Evolutionary conservation across 73 alveolate genomes (phyloP), one percentile per base, ranked within the genome.

Genomic region (Paramecium pentaurelia): DNA sequence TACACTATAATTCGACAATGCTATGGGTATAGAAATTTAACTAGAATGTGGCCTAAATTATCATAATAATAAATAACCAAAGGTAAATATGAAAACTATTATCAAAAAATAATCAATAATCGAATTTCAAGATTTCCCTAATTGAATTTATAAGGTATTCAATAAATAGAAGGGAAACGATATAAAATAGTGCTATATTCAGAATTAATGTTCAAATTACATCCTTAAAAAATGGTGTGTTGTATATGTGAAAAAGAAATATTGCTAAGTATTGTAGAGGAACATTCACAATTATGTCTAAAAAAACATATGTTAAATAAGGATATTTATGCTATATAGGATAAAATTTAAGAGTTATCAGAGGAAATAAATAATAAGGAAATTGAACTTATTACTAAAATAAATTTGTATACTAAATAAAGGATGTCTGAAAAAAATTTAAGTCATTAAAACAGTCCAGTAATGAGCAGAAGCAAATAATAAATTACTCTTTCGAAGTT

Each of bases 381-480:
- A 16, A 49, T 80, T 14, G 91, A 80, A 80, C 47, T 80, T 7
- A 80, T 80, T 2, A 80, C 91, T 47, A 80, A 80, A 80, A 45
- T 80, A 18, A 80, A 80, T 80, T 20, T 80, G 77, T 80, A 80
- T 36, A 20, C 47, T 4, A 42, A 36, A 47, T 42, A 80, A 64
- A 80, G 87, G 32, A 34, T 73, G 58, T 73, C 87, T 12, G 58
- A 34, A 12, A 73, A 80, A 42, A 80, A 80, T 44, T 28, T 49
- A 80, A 80, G 91, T 49, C 75, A 80, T 47, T 80, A 80, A 80
- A 80, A 80, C 38, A 45, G 77, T 80, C 91, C 91, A 44, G 30
- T 80, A 60, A 80, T 80, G 91, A 80, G 7, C 22, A 40, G 91
- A 40, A 44, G 44, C 20, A 25, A 80, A 49, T 49, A 42, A 44